Conservation (phyloP, 163 green algal species). For the Prototheca cutis region DNA sequence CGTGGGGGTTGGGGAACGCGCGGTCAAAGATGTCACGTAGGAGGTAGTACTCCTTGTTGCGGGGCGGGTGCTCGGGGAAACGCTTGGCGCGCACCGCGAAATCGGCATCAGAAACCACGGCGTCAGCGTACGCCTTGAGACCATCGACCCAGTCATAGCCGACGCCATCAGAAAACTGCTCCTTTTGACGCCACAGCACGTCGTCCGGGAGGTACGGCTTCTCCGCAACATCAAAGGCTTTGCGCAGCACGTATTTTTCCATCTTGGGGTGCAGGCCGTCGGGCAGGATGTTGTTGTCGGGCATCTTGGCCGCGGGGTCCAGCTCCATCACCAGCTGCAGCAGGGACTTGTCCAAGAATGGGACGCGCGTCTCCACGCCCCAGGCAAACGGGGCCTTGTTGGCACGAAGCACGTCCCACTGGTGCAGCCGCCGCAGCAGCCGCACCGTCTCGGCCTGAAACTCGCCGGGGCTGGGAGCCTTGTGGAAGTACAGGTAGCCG, state of each 20-base stretch:
- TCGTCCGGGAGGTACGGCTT: slow-evolving; percentile 79
- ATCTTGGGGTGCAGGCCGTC: slow-evolving; percentile 61
- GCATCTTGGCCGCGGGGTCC: slow-evolving; percentile 83
- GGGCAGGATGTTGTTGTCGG: slow-evolving; percentile 23
- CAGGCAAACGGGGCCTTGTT: slow-evolving; percentile 97
- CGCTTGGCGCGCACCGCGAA: slow-evolving; percentile 40
- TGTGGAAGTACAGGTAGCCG: slow-evolving; percentile 99
- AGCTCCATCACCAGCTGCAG: slow-evolving; percentile 85
- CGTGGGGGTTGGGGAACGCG: slow-evolving; percentile 71
- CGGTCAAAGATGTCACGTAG: slow-evolving; percentile 88
- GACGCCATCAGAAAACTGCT: slow-evolving; percentile 95
- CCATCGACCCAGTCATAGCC: slow-evolving; percentile 87
- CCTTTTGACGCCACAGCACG: slow-evolving; percentile 94
- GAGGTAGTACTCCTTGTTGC: slow-evolving; percentile 91
- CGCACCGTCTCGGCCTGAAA: slow-evolving; percentile 86
- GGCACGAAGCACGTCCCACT: slow-evolving; percentile 92
- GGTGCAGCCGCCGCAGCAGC: slow-evolving; percentile 82
- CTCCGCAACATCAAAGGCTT: slow-evolving; percentile 89
- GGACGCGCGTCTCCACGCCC: slow-evolving; percentile 90
- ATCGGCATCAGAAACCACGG: slow-evolving; percentile 62
- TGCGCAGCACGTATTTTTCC: slow-evolving; percentile 96
- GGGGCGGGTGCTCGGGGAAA: slow-evolving; percentile 84
- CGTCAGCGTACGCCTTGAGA: slow-evolving; percentile 64
- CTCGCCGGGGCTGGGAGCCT: slow-evolving; percentile 75
- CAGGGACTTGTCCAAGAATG: slow-evolving; percentile 91